phyloP scores from a whole-genome alignment of 306 rosid species.

The Lupinus albus region DNA sequence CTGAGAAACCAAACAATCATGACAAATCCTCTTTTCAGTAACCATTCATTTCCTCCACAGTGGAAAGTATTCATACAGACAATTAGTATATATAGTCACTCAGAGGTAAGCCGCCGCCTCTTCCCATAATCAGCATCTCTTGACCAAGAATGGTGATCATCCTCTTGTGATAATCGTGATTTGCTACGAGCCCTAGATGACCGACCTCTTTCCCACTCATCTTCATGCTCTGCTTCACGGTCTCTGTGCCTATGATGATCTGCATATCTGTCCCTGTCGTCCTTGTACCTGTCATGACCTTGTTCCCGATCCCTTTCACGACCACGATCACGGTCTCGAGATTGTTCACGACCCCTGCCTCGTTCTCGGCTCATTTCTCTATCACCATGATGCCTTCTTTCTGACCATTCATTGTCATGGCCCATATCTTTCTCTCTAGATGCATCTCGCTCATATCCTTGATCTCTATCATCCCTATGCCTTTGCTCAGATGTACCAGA shows the following conservation, averaged over 20 bases:
- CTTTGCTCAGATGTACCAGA: slow-evolving; percentile 89
- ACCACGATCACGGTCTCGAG: slow-evolving; percentile 67
- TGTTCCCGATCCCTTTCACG: slow-evolving; percentile 62
- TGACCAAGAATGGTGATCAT: slow-evolving; percentile 79
- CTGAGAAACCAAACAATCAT: slow-evolving; percentile 51
- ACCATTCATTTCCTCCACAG: slow-evolving; percentile 39
- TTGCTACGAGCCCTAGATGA: slow-evolving; percentile 84
- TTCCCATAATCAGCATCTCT: slow-evolving; percentile 96
- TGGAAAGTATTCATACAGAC: slow-evolving; percentile 37
- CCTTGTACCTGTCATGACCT: slow-evolving; percentile 80
- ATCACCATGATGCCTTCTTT: slow-evolving; percentile 78
- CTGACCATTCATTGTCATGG: slow-evolving; percentile 73
- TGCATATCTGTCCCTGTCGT: slow-evolving; percentile 75
- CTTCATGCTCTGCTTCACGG: slow-evolving; percentile 75
- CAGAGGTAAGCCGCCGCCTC: slow-evolving; percentile 85
- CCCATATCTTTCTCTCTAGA: slow-evolving; percentile 79
- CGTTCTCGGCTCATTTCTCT: slow-evolving; percentile 50
- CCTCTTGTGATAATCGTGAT: slow-evolving; percentile 74
- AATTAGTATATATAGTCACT: slow-evolving; percentile 48
- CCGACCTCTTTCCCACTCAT: slow-evolving; percentile 88
- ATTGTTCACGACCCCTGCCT: slow-evolving; percentile 34
- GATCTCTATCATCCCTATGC: slow-evolving; percentile 87
- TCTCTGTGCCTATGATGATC: slow-evolving; percentile 93
- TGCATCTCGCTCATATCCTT: slow-evolving; percentile 69
- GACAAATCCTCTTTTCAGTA: slow-evolving; percentile 45